A percentile compares a stretch with the other conserved stretches of the same genome.
Evolutionary conservation across 352 stramenopile genomes (phyloP).

Genomic region (Elongisporangium anandrum): DNA sequence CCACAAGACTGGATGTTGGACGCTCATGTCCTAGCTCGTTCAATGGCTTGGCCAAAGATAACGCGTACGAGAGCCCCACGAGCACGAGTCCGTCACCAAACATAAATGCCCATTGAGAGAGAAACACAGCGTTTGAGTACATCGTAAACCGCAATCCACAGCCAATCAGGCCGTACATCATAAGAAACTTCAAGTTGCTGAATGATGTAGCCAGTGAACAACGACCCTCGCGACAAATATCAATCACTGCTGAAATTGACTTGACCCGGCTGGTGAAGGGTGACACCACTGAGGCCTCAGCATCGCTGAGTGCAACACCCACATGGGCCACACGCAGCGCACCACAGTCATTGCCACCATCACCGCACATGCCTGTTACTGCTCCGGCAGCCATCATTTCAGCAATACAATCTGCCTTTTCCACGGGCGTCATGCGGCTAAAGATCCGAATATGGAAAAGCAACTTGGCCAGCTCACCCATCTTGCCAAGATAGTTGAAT

Average conservation of each 20-base stretch:
- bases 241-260: slow-evolving; percentile 69
- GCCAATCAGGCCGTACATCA: slow-evolving; percentile 85
- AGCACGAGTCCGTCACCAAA: slow-evolving; percentile 59
- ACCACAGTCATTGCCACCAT: slow-evolving; percentile 79
- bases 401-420: slow-evolving; percentile 35
- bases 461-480: slow-evolving; percentile 26
- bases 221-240: slow-evolving; percentile 83
- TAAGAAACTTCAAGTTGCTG: slow-evolving; percentile 81
- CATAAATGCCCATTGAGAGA: slow-evolving; percentile 75
- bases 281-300: slow-evolving; percentile 73
- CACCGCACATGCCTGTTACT: slow-evolving; percentile 49
- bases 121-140: slow-evolving; percentile 69
- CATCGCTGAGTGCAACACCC: slow-evolving; percentile 69
- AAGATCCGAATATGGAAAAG: slow-evolving; percentile 48
- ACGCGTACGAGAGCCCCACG: slow-evolving; percentile 63
- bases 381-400: slow-evolving; percentile 33
- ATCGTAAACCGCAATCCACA: slow-evolving; percentile 57
- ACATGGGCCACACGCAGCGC: slow-evolving; percentile 73
- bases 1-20: slow-evolving; percentile 61
- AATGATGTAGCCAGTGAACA: slow-evolving; percentile 86
- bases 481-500: slow-evolving; percentile 24
- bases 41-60: slow-evolving; percentile 58
- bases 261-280: slow-evolving; percentile 85
- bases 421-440: slow-evolving; percentile 38
- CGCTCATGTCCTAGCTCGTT: slow-evolving; percentile 21